Base-by-base conservation (phyloP, 148 eudicot species). In the Rhododendron kiyosumense region DNA sequence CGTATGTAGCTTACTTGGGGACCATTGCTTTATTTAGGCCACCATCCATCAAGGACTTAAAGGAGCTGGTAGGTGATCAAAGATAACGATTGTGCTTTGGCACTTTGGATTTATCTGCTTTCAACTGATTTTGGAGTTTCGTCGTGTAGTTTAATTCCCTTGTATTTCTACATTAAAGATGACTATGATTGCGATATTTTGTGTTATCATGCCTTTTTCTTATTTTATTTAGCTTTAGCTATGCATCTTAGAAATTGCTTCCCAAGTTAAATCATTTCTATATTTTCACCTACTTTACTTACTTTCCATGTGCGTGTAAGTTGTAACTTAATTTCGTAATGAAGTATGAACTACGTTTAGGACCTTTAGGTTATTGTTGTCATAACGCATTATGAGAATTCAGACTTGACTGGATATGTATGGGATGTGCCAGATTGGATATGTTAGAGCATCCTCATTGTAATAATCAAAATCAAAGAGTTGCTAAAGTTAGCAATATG, bases 111-210 rank as follows among this genome's bases (percentile, higher is more conserved):
- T 48, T n/a, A 48, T 46, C 20, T 79, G 82, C 49, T 49, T 79
- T 14, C 51, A 48, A 79, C 57, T 79, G 82, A 28, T 79, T 78
- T 48, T 48, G 51, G 49, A 79, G 82, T 79, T 78, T n/a, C 18
- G 18, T 48, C 20, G 28, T 46, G 57, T 48, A 46, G 9, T 78
- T 78, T 43, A 38, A 78, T 9, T 43, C 28, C 17, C 26, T 22
- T 22, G 30, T 78, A 75, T 18, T 18, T 38, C 45, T 7, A 75
- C 41, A 34, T 75, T 75, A 6, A 20, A 38, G 46, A 38, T 45
- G 15, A 24, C 26, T 45, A 45, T 41, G 52, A 78, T 45, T 78
- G 8, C 15, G 22, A 24, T 24, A 78, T 8, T 45, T 24, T 4
- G 51, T 45, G 81, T 45, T 78, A 45, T 78, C 52, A 45, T 41